phyloP scores from a whole-genome alignment of 495 filamentous ascomycete genomes.

The Lasiosphaeriaceae sp. region DNA sequence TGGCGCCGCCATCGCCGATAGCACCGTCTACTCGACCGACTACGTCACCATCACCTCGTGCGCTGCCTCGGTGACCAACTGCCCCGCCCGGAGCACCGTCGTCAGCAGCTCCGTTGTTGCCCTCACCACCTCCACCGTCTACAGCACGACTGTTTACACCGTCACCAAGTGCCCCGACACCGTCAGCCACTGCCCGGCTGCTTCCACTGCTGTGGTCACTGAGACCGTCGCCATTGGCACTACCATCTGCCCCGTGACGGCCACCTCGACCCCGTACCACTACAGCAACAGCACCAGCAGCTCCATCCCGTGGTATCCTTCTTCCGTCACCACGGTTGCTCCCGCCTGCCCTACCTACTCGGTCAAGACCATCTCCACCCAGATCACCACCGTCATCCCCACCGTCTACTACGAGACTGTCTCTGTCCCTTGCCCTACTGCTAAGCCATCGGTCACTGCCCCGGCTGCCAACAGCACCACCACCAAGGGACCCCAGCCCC shows the following conservation, averaged over 20 bases:
- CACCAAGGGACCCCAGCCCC: conserved; percentile 28
- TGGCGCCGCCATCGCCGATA: conserved; percentile 46
- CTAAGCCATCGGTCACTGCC: conserved; percentile 20
- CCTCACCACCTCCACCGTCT: conserved; percentile 40
- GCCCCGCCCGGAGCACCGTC: conserved; percentile 45
- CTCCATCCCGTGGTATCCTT: conserved; percentile 10
- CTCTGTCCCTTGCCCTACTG: conserved; percentile 34
- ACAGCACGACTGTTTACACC: conserved; percentile 52
- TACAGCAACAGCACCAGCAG: conserved; percentile 23
- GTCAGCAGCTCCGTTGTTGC: conserved; percentile 37
- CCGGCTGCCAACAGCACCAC: conserved; percentile 29
- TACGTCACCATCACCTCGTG: conserved; percentile 55
- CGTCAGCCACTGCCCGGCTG: conserved; percentile 58
- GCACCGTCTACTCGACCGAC: conserved; percentile 54
- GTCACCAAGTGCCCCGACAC: conserved; percentile 58
- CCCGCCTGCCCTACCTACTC: conserved; percentile 32
- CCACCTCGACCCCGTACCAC: conserved; percentile 16
- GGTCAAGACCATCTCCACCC: conserved; percentile 38
- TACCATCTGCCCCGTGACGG: conserved; percentile 30
- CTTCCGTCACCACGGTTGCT: conserved; percentile 23
- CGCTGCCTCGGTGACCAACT: conserved; percentile 47
- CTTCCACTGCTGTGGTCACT: conserved; percentile 36
- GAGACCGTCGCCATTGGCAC: conserved; percentile 31
- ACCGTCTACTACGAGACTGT: conserved; percentile 53
- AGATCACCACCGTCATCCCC: conserved; percentile 48